Conservation (phyloP, 345 rosid genomes). For the Lumnitzera racemosa region DNA sequence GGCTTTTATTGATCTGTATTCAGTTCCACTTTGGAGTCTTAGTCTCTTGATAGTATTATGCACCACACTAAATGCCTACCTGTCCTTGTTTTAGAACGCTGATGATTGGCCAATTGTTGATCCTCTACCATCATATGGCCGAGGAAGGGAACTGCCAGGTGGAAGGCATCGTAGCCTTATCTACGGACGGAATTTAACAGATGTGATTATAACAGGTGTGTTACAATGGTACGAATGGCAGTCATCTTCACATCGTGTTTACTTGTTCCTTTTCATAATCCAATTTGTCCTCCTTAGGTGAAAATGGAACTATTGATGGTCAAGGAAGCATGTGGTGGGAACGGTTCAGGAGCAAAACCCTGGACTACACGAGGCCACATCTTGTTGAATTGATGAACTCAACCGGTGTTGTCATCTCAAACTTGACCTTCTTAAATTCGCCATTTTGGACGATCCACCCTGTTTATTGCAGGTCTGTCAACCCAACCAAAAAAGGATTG, state of each 20-base stretch:
- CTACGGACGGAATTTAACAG: constrained; percentile 81
- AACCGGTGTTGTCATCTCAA: constrained; percentile 68
- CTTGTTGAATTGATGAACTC: constrained; percentile 93
- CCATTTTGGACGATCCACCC: constrained; percentile 99
- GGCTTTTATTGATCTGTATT: too few relatives aligned
- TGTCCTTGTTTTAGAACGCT: constrained; percentile 41
- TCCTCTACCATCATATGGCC: constrained; percentile 94
- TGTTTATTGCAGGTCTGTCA: constrained; percentile 87
- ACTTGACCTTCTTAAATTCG: constrained; percentile 79
- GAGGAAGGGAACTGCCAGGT: constrained; percentile 92
- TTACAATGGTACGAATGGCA: constrained; percentile 4
- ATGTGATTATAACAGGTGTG: constrained; percentile 88
- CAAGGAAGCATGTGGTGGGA: constrained; percentile 96
- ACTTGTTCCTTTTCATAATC: constrained; percentile 11
- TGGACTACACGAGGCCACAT: constrained; percentile 90
- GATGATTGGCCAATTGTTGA: constrained; percentile 92
- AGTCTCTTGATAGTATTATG: too few relatives aligned
- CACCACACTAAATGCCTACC: background rate
- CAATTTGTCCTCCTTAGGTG: constrained; percentile 39
- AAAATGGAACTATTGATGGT: constrained; percentile 91
- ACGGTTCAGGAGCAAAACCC: constrained; percentile 54
- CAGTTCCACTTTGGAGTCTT: too few relatives aligned
- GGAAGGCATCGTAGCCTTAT: constrained; percentile 86
- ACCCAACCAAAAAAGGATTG: background rate
- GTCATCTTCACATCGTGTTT: background rate